A percentile compares a stretch with the other conserved stretches of the same genome.
Evolutionary conservation across 805 yeast species (phyloP).

Genomic region (Monosporozyma servazzii): DNA sequence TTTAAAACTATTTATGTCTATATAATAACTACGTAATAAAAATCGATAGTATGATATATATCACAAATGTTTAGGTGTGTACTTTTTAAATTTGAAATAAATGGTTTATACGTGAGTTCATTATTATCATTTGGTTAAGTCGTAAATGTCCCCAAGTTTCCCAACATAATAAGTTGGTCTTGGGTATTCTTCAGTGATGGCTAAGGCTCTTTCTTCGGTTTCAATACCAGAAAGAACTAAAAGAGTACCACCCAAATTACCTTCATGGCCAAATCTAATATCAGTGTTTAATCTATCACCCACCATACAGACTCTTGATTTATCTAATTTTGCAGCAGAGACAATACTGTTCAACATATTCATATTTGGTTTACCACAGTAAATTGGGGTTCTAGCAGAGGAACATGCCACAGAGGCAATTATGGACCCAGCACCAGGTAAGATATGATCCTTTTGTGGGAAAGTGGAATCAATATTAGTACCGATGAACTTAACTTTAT

Average conservation of each 20-base stretch:
- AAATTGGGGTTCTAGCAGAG: conserved; percentile 73
- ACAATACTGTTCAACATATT: conserved; percentile 86
- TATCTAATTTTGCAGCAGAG: conserved; percentile 49
- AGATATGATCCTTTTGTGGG: conserved; percentile 75
- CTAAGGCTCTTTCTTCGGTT: conserved; percentile 50
- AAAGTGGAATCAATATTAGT: conserved; percentile 93
- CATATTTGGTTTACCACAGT: conserved; percentile 87
- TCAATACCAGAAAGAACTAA: conserved; percentile 91
- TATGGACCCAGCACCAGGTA: conserved; percentile 94
- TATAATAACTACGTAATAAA: background rate
- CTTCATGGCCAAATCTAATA: conserved; percentile 81
- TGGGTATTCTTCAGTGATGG: conserved; percentile 26
- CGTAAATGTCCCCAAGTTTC: conserved; percentile 70
- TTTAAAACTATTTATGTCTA: too few species aligned
- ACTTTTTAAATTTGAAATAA: background rate
- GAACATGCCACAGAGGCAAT: conserved; percentile 68
- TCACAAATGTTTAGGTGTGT: too few species aligned
- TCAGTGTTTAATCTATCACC: conserved; percentile 96
- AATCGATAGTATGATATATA: background rate
- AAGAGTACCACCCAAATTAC: conserved; percentile 72
- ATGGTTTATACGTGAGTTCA: background rate
- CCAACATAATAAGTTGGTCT: conserved; percentile 62
- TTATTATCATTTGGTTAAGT: conserved; percentile 24
- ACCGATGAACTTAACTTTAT: conserved; percentile 63
- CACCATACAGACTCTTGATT: conserved; percentile 69